phyloP scores from a whole-genome alignment of 352 stramenopile species.

The Phytophthora capsici region DNA sequence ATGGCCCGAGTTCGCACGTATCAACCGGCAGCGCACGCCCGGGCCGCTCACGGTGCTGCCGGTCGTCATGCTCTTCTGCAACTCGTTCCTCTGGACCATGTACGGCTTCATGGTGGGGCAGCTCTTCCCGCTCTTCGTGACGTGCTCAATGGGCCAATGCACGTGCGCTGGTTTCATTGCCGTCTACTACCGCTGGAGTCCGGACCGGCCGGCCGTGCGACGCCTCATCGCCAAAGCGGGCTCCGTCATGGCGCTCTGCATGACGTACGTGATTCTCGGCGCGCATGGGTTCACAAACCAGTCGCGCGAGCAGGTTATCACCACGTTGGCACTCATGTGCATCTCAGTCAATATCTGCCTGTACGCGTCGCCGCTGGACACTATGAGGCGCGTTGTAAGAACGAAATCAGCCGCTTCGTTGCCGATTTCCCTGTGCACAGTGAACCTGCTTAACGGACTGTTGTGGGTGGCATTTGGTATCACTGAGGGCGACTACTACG shows the following conservation, averaged over 20 bases:
- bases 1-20: slow-evolving; percentile 45
- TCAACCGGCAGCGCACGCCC: slow-evolving; percentile 41
- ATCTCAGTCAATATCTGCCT: slow-evolving; percentile 49
- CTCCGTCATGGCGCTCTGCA: slow-evolving; percentile 36
- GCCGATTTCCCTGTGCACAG: slow-evolving; percentile 49
- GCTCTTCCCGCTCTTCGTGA: slow-evolving; percentile 53
- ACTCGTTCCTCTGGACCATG: slow-evolving; percentile 49
- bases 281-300: slow-evolving; percentile 34
- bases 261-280: slow-evolving; percentile 36
- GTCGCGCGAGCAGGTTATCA: slow-evolving; percentile 34
- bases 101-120: slow-evolving; percentile 53
- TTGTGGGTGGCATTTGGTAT: slow-evolving; percentile 56
- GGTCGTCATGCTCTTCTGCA: slow-evolving; percentile 46
- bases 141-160: slow-evolving; percentile 40
- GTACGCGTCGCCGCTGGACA: slow-evolving; percentile 56
- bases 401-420: slow-evolving; percentile 56
- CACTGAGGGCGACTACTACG: slow-evolving; percentile 46
- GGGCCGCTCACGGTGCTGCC: slow-evolving; percentile 44
- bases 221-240: slow-evolving; percentile 25
- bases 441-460: slow-evolving; percentile 54
- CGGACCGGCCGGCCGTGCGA: slow-evolving; percentile 32
- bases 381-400: slow-evolving; percentile 46
- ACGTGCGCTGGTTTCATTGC: slow-evolving; percentile 45
- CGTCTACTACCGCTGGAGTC: slow-evolving; percentile 45
- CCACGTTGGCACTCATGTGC: slow-evolving; percentile 45